Conservation (phyloP, 1,284 basidiomycete genomes). For the Paramarasmius palmivorus region DNA sequence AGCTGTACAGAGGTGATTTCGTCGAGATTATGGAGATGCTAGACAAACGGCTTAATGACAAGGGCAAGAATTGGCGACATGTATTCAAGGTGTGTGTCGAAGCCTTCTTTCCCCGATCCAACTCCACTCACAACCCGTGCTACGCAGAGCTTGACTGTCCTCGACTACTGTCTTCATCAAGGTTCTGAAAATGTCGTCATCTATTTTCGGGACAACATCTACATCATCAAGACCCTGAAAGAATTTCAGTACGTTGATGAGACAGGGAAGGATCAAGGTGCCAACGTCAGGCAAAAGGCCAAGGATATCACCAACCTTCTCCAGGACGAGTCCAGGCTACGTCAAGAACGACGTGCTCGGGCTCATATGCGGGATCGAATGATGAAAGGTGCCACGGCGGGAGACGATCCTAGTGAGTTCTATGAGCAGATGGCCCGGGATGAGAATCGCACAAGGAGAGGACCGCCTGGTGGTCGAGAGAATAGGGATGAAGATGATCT, state of each 20-base stretch:
- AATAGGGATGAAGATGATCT: conserved; percentile 82
- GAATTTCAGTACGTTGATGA: conserved; percentile 99
- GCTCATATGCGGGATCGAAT: conserved; percentile 96
- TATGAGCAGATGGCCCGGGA: conserved; percentile 39
- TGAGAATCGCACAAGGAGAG: conserved; percentile 50
- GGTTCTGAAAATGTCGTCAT: conserved; percentile 98
- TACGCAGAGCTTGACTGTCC: conserved; percentile 85
- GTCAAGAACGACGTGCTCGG: conserved; percentile 82
- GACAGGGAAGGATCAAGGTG: conserved; percentile 94
- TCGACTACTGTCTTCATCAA: conserved; percentile 96
- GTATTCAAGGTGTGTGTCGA: conserved; percentile 86
- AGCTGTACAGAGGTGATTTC: conserved; percentile 79
- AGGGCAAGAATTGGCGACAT: conserved; percentile 99
- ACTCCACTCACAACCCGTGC: conserved; percentile 5
- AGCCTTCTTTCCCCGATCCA: neutral
- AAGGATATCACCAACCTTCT: conserved; percentile 98
- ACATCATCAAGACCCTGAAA: conserved; percentile 98
- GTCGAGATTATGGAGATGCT: conserved; percentile 99
- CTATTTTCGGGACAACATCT: conserved; percentile 97
- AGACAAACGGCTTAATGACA: conserved; percentile 98
- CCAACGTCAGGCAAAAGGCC: conserved; percentile 98
- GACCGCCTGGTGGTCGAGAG: conserved; percentile 29
- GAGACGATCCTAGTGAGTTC: conserved; percentile 44
- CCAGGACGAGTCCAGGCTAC: conserved; percentile 85
- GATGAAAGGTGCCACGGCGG: conserved; percentile 60